Conservation (phyloP, 2,329 filamentous ascomycete species). For the Colletotrichum musicola region DNA sequence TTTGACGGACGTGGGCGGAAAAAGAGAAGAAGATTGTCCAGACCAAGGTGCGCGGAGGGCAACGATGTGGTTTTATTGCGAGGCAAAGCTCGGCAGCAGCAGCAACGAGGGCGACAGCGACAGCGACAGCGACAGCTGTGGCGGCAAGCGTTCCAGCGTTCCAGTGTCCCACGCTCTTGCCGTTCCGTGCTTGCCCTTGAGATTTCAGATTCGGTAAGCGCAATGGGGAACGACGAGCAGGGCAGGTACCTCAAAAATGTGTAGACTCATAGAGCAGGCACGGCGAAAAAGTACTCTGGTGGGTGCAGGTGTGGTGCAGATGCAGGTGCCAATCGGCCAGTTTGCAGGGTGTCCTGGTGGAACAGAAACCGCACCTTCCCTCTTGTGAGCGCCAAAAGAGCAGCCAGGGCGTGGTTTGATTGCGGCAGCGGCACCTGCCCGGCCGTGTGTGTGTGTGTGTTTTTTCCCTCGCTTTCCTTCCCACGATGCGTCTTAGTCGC, state of each 20-base stretch:
- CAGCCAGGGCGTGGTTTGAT: slow-evolving; percentile 24
- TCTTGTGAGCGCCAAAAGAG: slow-evolving; percentile 25
- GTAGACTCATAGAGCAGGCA: not conserved
- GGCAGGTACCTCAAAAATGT: not conserved
- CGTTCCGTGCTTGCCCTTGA: not conserved
- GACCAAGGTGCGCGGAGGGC: slow-evolving; percentile 14
- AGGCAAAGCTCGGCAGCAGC: not conserved
- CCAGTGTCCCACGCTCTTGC: slow-evolving; percentile 17
- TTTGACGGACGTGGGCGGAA: slow-evolving; percentile 21
- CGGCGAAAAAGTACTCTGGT: not conserved
- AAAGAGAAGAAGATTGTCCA: slow-evolving; percentile 1
- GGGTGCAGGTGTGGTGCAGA: not conserved
- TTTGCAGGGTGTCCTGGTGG: slow-evolving; percentile 35
- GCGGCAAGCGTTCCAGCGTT: slow-evolving; percentile 3
- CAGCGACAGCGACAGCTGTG: slow-evolving; percentile 19
- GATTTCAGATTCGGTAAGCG: slow-evolving; percentile 22
- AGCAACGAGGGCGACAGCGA: slow-evolving; percentile 4
- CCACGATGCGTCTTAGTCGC: slow-evolving; percentile 32
- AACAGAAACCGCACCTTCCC: slow-evolving; percentile 38
- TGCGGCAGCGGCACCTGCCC: slow-evolving; percentile 24
- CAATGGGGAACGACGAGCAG: slow-evolving; percentile 17
- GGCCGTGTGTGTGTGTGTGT: not conserved
- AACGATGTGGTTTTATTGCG: slow-evolving; percentile 38
- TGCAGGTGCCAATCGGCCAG: slow-evolving; percentile 12
- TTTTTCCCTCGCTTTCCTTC: slow-evolving; percentile 24